Evolutionary conservation across 768 basidiomycete species (phyloP).

Genomic region (Lepiota subincarnata): DNA sequence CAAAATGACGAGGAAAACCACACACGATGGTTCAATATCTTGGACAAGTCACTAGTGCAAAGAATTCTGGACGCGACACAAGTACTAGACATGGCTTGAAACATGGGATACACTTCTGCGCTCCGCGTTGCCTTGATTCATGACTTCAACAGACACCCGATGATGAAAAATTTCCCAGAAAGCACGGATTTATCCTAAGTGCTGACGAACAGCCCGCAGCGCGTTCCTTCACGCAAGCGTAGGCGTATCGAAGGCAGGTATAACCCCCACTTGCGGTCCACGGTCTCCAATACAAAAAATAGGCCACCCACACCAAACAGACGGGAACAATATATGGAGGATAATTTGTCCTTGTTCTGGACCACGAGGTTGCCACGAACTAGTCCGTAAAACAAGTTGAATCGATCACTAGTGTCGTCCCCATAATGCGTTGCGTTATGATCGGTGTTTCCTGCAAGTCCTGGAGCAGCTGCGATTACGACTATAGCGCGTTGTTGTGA

Average conservation of each 20-base stretch:
- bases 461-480: background rate
- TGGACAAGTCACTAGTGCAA: background rate
- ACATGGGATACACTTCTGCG: background rate
- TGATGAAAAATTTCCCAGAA: background rate
- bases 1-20: background rate
- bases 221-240: no score
- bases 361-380: conserved; percentile 9
- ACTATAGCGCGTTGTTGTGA: background rate
- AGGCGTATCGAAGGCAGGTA: no score
- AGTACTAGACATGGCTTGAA: background rate
- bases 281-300: no score
- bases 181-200: background rate
- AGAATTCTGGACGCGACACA: background rate
- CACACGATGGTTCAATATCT: background rate
- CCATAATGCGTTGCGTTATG: background rate
- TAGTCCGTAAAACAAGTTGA: background rate
- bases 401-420: background rate
- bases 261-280: no score
- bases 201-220: background rate
- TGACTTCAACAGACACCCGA: background rate
- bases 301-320: background rate
- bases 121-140: background rate
- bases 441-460: background rate
- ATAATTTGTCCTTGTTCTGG: background rate
- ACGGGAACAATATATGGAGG: background rate